A percentile compares a stretch with the other conserved stretches of the same genome.
These are phyloP conservation scores for Penstemon barbatus DNA, from an alignment of 257 asterid genomes.

Conservation along the genomic window DNA sequence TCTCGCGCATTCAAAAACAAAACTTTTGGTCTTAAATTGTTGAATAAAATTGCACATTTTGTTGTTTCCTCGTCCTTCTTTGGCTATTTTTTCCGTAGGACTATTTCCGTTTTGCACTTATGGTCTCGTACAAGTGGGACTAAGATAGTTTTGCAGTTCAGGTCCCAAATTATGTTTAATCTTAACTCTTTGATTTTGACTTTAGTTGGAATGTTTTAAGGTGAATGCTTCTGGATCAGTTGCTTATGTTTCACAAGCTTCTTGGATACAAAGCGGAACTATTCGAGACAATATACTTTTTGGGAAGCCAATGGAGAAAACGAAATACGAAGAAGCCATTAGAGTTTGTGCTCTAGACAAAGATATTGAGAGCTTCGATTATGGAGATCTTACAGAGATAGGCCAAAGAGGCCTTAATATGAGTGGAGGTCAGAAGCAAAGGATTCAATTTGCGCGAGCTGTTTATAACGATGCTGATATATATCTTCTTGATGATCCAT, in stretches of 20 bases:
- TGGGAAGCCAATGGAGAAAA: constrained; percentile 64
- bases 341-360: constrained; percentile 63
- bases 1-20: no score
- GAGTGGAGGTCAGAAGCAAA: constrained; percentile 91
- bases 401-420: constrained; percentile 80
- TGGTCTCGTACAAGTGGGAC: no score
- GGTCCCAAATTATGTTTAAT: not conserved
- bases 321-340: constrained; percentile 53
- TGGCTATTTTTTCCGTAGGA: no score
- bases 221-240: constrained; percentile 58
- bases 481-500: constrained; percentile 81
- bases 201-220: constrained; percentile 31
- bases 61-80: no score
- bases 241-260: constrained; percentile 77
- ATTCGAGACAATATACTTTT: constrained; percentile 68
- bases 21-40: no score
- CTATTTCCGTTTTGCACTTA: no score
- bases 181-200: not conserved
- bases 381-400: constrained; percentile 81
- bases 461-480: constrained; percentile 70
- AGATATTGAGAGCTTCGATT: constrained; percentile 62
- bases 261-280: constrained; percentile 88
- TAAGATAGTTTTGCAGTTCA: no score
- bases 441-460: constrained; percentile 85
- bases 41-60: no score